Evolutionary conservation across 2,329 filamentous ascomycete genomes (phyloP), one percentile per base, ranked within the genome.

Genomic region (Fusarium illudens): DNA sequence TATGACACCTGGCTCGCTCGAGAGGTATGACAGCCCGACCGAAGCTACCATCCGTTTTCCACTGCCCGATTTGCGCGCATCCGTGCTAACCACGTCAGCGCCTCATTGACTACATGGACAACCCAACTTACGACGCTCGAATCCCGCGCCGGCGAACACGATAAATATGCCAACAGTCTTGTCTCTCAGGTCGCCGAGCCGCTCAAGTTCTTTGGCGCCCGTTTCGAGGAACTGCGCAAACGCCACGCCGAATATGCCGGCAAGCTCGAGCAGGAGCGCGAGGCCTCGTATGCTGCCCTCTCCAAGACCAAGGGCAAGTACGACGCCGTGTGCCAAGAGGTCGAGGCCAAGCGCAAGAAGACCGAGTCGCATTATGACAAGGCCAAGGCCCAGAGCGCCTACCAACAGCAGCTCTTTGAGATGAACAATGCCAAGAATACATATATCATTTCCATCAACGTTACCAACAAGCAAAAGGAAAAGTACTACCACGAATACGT

Each of bases 401-500:
- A 97, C 79, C 93, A 97, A 75, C 93, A 97, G 77, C 95, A 98
- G 79, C 85, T 96, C 63, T 82, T 90, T 63, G 96, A 99, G 72
- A 98, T 98, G 96, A 92, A 96, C 80, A 99, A 99, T 77, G 87
- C 91, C 78, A 99, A 99, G 84, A 99, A 99, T 78, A 94, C 92
- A n/a, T 99, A 99, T 76, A 83, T 99, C 64, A 97, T 99, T 75
- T 87, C 89, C 64, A 97, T 99, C 82, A 97, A 97, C 76, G 93
- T 98, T 61, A 96, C 94, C 32, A 99, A 99, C 81, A 97, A 96
- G 82, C 90, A 97, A 75, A 99, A 98, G 82, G 94, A 97, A 77
- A 93, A 91, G 76, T 98, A 98, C 82, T 99, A 97, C 76, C 91
- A 98, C 77, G 94, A 97, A 79, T 98, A 98, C 78, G 86, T 99